Conservation (phyloP, 257 asterid genomes). For the Fraxinus quadrangulata region DNA sequence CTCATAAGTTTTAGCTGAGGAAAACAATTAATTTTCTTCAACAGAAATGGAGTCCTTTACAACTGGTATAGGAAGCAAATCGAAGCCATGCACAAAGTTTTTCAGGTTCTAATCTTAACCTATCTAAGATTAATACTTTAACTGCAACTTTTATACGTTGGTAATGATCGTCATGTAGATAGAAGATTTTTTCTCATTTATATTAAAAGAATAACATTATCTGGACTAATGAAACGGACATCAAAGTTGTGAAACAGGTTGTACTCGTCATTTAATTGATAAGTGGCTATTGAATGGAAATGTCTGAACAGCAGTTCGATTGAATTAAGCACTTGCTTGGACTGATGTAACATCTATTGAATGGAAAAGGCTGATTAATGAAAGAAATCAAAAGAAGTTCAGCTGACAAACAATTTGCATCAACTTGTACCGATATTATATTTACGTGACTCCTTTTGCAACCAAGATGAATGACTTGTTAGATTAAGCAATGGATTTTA, state of each 20-base stretch:
- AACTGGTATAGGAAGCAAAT: conserved; percentile 88
- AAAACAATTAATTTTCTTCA: conserved; percentile 63
- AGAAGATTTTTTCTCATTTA: conserved; percentile 12
- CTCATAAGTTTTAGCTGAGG: conserved; percentile 41
- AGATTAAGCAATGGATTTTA: not conserved
- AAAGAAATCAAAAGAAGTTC: conserved; percentile 33
- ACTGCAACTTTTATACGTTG: conserved; percentile 34
- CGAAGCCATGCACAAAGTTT: conserved; percentile 92
- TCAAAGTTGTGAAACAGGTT: conserved; percentile 64
- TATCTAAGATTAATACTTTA: conserved; percentile 45
- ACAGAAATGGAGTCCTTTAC: conserved; percentile 81
- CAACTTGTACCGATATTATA: not conserved
- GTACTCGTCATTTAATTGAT: conserved; percentile 38
- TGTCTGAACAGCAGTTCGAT: conserved; percentile 11
- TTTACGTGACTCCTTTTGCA: not conserved
- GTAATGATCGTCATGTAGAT: conserved; percentile 35
- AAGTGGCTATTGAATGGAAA: conserved; percentile 32
- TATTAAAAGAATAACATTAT: conserved; percentile 21
- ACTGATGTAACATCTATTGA: conserved; percentile 27
- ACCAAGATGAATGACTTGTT: not conserved
- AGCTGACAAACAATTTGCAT: conserved; percentile 12
- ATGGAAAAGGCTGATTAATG: conserved; percentile 38
- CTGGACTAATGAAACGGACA: conserved; percentile 56
- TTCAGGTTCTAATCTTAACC: conserved; percentile 90
- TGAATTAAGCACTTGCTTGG: conserved; percentile 27